Base-by-base conservation (phyloP, 1,139 yeast species). In the Suzukiozyma palmioleophila region DNA sequence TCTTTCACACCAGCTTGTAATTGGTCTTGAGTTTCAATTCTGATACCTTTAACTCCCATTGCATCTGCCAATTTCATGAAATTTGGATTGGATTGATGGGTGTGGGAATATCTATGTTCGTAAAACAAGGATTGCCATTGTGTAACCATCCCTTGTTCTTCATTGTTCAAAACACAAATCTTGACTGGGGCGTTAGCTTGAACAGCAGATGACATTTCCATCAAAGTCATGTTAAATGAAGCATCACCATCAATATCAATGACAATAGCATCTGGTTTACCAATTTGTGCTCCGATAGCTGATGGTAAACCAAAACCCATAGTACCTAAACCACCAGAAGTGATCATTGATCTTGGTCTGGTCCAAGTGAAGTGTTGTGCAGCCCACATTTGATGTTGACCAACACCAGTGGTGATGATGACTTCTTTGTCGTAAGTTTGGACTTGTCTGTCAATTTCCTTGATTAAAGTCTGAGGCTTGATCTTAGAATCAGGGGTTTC, bases 361-460 rank as follows among this genome's bases (percentile, higher is more conserved):
- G 81, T 84, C 95, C 96, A 90, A 41, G 89, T 80, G 79, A 84
- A 89, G 64, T 89, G 90, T 69, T 92, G 98, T 33, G 98, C 98
- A 33, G 97, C 94, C 97, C 98, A 92, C 98, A 92, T 92, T 73
- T 92, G 98, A 75, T 92, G 98, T 74, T 92, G 98, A 45, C 98
- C 98, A 42, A 92, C 97, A 73, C 98, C 98, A 35, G 98, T 92
- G 41, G 97, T 85, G 52, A 92, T 82, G 56, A 89, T 80, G 46
- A 88, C 90, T 47, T 81, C 87, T 60, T 79, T 86, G 46, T 79
- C 81, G 55, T 80, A 77, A 40, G 72, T 70, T 39, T 70, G 72
- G 30, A 90, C 81, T 54, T 89, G 83, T 47, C 80, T 75, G 8
- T 95, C 81, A 43, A 92, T 75, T 63, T 86, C 92, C 40, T 74